Conservation (phyloP, 1,139 yeast species). For the Yamadazyma membranifaciens region DNA sequence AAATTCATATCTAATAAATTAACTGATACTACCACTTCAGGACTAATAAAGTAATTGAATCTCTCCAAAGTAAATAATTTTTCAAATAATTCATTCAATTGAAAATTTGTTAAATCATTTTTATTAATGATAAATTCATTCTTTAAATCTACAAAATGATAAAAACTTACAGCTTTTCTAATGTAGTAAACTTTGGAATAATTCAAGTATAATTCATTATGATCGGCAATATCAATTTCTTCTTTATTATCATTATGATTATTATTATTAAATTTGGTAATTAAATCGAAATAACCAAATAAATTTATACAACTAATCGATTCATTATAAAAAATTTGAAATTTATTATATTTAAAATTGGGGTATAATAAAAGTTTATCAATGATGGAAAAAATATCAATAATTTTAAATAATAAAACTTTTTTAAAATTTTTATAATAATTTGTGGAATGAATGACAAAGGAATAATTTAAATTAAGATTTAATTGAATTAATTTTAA, state of each 20-base stretch:
- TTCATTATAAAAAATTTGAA: conserved; percentile 34
- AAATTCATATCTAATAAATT: conserved; percentile 15
- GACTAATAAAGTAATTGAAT: conserved; percentile 29
- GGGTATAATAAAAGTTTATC: conserved; percentile 18
- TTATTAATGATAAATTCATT: conserved; percentile 14
- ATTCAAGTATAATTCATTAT: conserved; percentile 23
- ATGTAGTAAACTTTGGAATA: conserved; percentile 35
- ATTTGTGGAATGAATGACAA: conserved; percentile 7
- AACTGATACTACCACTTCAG: conserved; percentile 20
- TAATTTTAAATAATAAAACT: conserved; percentile 20
- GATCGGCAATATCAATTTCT: conserved; percentile 10
- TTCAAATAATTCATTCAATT: conserved; percentile 37
- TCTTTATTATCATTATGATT: conserved; percentile 9
- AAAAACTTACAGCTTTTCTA: conserved; percentile 36
- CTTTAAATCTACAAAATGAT: conserved; percentile 32
- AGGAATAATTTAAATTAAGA: conserved; percentile 19
- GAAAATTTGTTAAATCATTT: conserved; percentile 22
- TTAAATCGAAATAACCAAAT: conserved; percentile 32
- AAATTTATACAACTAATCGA: conserved; percentile 33
- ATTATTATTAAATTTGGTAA: conserved; percentile 8
- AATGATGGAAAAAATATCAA: conserved; percentile 29
- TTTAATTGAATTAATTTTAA: conserved; percentile 29
- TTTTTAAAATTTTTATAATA: conserved; percentile 19
- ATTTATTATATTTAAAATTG: conserved; percentile 18
- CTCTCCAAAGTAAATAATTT: conserved; percentile 33